Evolutionary conservation across 1,284 basidiomycete genomes (phyloP).

Genomic region (Ceratobasidium papillatum): DNA sequence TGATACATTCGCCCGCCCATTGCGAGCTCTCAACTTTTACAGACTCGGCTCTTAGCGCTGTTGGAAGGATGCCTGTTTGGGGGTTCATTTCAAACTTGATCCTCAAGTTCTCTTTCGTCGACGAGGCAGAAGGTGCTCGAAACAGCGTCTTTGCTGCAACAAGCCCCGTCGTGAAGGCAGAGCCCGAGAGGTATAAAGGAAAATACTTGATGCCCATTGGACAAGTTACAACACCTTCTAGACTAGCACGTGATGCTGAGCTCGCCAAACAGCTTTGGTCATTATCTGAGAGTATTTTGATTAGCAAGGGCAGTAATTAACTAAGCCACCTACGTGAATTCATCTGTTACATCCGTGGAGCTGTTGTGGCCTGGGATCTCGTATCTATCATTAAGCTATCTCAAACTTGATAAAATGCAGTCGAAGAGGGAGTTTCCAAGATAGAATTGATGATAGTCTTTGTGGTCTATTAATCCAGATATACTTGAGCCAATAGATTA

Average conservation of each 20-base stretch:
- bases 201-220: conserved; percentile 50
- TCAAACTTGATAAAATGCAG: too few species aligned
- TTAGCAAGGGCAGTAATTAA: too few species aligned
- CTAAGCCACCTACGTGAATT: too few species aligned
- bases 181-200: conserved; percentile 46
- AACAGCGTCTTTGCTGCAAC: conserved; percentile 51
- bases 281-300: conserved; percentile 43
- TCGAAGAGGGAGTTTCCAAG: too few species aligned
- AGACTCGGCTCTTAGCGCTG: not conserved
- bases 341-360: too few species aligned
- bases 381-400: too few species aligned
- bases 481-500: too few species aligned
- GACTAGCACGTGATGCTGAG: conserved; percentile 37
- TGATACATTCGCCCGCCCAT: not conserved
- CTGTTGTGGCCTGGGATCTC: too few species aligned
- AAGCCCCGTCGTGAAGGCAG: conserved; percentile 47
- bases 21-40: not conserved
- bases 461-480: too few species aligned
- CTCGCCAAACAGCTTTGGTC: conserved; percentile 44
- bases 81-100: not conserved
- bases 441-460: too few species aligned
- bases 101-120: conserved; percentile 32
- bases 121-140: conserved; percentile 47
- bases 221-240: conserved; percentile 21
- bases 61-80: not conserved